Conservation (phyloP, 2,329 filamentous ascomycete genomes). For the Lecanicillium sp. region DNA sequence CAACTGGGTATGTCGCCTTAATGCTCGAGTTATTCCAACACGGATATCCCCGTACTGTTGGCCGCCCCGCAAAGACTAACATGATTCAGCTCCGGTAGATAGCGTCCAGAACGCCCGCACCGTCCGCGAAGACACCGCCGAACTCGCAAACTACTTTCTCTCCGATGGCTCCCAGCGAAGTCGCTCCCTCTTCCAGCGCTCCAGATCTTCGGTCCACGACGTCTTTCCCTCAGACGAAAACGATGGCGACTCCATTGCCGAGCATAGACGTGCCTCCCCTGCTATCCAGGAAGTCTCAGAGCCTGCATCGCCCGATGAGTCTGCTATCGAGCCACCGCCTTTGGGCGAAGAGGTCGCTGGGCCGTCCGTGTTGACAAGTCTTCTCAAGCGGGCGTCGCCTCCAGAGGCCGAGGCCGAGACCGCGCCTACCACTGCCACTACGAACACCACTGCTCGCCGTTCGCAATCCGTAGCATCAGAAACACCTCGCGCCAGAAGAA, state of each 20-base stretch:
- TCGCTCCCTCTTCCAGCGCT: constrained; percentile 40
- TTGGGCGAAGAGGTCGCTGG: constrained; percentile 19
- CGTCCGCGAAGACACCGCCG: constrained; percentile 80
- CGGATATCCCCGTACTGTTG: not conserved
- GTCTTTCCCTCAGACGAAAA: constrained; percentile 20
- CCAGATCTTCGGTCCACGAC: constrained; percentile 26
- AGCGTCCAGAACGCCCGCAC: constrained; percentile 69
- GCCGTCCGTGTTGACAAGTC: constrained; percentile 41
- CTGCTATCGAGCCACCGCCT: constrained; percentile 15
- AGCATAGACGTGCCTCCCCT: constrained; percentile 31
- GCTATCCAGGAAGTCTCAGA: constrained; percentile 59
- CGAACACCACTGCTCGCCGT: constrained; percentile 1
- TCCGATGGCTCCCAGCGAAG: constrained; percentile 49
- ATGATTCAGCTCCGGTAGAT: constrained; percentile 49
- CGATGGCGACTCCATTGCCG: constrained; percentile 19
- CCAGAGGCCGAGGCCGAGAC: constrained; percentile 15
- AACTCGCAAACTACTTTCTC: constrained; percentile 76
- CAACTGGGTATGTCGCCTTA: constrained; percentile 44
- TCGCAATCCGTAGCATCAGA: not conserved
- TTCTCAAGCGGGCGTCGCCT: constrained; percentile 45
- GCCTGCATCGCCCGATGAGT: constrained; percentile 41
- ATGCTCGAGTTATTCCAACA: not conserved
- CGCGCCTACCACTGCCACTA: constrained; percentile 12
- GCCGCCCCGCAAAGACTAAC: too few relatives aligned
- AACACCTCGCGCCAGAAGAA: not conserved